phyloP scores from a whole-genome alignment of 306 rosid species.

The Abrus pulchellus region DNA sequence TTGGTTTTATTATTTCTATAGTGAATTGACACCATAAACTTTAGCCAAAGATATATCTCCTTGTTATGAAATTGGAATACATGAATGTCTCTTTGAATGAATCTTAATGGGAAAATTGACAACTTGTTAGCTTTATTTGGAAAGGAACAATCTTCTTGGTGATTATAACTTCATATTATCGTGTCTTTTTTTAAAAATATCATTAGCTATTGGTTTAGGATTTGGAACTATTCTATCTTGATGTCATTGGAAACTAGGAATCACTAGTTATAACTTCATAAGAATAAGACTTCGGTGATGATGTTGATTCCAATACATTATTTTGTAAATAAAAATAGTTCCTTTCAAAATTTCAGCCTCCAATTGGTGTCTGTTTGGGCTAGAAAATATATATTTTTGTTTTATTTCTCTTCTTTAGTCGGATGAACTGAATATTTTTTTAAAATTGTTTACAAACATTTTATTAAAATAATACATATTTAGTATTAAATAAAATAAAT shows the following conservation, averaged over 20 bases:
- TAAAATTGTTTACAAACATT: neutral
- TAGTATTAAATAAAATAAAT: neutral
- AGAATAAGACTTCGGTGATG: neutral
- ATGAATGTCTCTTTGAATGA: neutral
- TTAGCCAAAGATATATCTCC: neutral
- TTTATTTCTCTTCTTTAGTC: neutral
- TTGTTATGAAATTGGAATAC: neutral
- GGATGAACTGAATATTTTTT: neutral
- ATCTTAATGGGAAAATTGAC: neutral
- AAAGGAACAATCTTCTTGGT: conserved; percentile 1
- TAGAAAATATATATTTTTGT: neutral
- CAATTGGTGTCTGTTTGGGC: neutral
- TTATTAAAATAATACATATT: neutral
- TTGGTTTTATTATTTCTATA: neutral
- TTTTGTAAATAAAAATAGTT: neutral
- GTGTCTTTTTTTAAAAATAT: neutral
- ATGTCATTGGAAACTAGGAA: neutral
- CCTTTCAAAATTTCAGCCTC: neutral
- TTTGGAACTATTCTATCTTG: neutral
- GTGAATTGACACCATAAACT: conserved; percentile 20
- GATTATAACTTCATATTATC: neutral
- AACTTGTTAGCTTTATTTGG: conserved; percentile 3
- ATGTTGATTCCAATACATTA: neutral
- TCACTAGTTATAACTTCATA: neutral
- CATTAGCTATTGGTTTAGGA: neutral